Base-by-base conservation (phyloP, 2,329 filamentous ascomycete genomes). In the Neospermospora avenae region DNA sequence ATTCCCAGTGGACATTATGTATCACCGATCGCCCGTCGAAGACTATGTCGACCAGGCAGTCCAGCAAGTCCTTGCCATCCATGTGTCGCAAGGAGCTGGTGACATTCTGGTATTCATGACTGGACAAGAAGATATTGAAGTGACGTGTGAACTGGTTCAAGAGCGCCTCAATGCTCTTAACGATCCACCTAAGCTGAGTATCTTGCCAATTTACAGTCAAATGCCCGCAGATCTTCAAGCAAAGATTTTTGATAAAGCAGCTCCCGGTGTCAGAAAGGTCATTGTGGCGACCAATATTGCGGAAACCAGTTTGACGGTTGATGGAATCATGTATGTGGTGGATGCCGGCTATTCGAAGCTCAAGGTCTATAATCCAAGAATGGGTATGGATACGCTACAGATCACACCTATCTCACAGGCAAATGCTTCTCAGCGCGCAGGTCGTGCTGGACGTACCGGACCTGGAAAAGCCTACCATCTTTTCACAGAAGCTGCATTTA, bases 41-140 rank as follows among this genome's bases (percentile, higher is more conserved):
- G 95, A 99, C 73, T 99, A 99, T 68, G 95, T 99, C 31, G 96
- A 99, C 70, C 91, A 92, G 68, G 91, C 96, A 1, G 95, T 99
- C 55, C 95, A 97, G 72, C 95, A 98, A 74, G 90, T 97, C 41
- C 81, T 99, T 49, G 89, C 92, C 1, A 98, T 99, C 55, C 95
- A 99, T 70, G 93, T 99, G 11, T 96, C 93, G 0, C 96, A 98
- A 80, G 91, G 91, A 0, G 77, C 86, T 0, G 95, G 95, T 13
- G 95, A 99, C 75, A 98, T 99, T 58, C 79, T 99, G 8, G 93
- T 99, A 8, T 99, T 99, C 75, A 99, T 99, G 95, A 99, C 96
- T 0, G 95, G 95, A 11, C 95, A 98, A 74, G 96, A 99, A 76
- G 95, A 99, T 71, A 99, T 99, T 63, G 95, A 99, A 74, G 89